Evolutionary conservation across 495 filamentous ascomycete genomes (phyloP), one percentile per base, ranked within the genome.

Genomic region (Podospora sp.): DNA sequence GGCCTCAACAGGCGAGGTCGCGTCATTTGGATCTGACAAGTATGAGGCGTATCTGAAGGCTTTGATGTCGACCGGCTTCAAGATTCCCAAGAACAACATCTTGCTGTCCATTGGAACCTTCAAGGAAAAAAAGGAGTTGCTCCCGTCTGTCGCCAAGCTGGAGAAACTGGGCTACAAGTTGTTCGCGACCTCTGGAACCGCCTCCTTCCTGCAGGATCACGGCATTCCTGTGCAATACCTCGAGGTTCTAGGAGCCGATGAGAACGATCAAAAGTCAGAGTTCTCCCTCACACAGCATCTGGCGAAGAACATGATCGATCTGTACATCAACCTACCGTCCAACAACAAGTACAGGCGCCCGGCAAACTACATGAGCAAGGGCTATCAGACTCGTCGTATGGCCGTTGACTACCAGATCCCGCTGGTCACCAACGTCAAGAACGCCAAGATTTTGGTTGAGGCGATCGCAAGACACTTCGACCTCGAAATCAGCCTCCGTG

Each of bases 271-370:
- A 76, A 95, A 96, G 79, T 92, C 92, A 0, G 94, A 99, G 78
- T 98, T 94, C 82, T 98, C 95, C 22, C 83, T 99, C 67, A 95
- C 92, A 11, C 92, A 97, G 76, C 93, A 97, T 82, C 79, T 99
- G 75, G 90, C 94, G 36, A 97, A 97, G 78, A 97, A 97, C 78
- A 87, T 95, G 75, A 98, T 99, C 66, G 94, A 97, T 79, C 84
- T 99, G 36, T 99, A 98, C 79, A 96, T 99, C 87, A 99, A 99
- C 79, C 81, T 99, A 75, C 95, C 95, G 5, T 97, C 94, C n/a
- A 96, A 84, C 86, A 99, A 99, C 79, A 89, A 92, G 69, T 98
- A 94, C 84, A 86, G 95, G 66, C 89, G 95, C 64, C 95, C 95
- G 25, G 95, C 95, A 63, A 98, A 92, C 81, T 98, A 99, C 81